phyloP scores from a whole-genome alignment of 2,329 filamentous ascomycete species.

The Arthrobotrys sinensis region DNA sequence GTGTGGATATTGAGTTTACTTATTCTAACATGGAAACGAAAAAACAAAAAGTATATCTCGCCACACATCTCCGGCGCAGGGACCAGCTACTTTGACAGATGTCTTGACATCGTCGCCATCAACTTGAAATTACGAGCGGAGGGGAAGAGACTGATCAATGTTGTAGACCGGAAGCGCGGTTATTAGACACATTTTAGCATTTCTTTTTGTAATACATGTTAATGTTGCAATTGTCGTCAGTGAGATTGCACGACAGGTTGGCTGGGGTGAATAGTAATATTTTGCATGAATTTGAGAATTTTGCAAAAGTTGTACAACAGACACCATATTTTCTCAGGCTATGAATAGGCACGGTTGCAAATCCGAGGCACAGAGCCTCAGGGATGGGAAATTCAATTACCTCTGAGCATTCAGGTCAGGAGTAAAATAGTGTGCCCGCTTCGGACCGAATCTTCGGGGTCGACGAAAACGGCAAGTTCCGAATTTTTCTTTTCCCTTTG shows the following conservation, averaged over 20 bases:
- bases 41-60: constrained; percentile 51
- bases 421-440: background rate
- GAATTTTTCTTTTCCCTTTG: constrained; percentile 13
- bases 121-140: constrained; percentile 73
- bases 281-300: background rate
- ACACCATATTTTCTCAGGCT: background rate
- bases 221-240: background rate
- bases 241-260: constrained; percentile 1
- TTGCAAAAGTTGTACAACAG: background rate
- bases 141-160: constrained; percentile 75
- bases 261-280: constrained; percentile 1
- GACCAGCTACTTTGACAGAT: constrained; percentile 72
- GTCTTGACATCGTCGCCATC: constrained; percentile 73
- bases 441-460: constrained; percentile 18
- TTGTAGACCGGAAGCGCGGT: constrained; percentile 74
- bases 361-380: constrained; percentile 5
- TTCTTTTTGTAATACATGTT: no score
- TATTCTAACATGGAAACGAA: background rate
- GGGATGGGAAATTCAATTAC: constrained; percentile 2
- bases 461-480: constrained; percentile 31
- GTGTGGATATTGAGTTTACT: constrained; percentile 69
- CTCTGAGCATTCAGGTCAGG: background rate
- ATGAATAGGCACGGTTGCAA: constrained; percentile 8
- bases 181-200: constrained; percentile 70
- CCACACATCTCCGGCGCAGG: constrained; percentile 74